Conservation (phyloP, 495 filamentous ascomycete genomes). For the Friedmanniomyces simplex region DNA sequence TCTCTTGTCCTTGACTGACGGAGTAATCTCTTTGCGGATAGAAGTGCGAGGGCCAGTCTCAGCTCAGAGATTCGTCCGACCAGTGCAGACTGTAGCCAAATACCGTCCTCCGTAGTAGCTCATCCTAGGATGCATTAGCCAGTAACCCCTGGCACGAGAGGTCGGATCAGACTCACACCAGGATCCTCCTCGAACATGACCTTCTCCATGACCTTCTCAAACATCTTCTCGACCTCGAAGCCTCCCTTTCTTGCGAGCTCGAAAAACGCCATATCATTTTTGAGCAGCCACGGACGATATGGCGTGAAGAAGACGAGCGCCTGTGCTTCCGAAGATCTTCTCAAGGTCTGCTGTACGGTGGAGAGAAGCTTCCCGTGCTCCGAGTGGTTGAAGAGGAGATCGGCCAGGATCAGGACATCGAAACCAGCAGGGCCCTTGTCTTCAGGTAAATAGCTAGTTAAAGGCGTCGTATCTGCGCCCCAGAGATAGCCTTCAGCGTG, state of each 20-base stretch:
- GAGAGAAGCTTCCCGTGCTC: slow-evolving; percentile 68
- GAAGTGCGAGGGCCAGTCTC: too few species aligned
- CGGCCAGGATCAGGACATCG: slow-evolving; percentile 73
- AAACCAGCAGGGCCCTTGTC: slow-evolving; percentile 40
- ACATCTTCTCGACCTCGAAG: slow-evolving; percentile 62
- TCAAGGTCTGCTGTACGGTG: slow-evolving; percentile 55
- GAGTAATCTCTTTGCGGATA: neutral
- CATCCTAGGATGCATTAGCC: slow-evolving; percentile 24
- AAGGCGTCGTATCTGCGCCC: slow-evolving; percentile 48
- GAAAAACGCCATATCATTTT: slow-evolving; percentile 80
- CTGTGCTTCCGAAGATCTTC: slow-evolving; percentile 39
- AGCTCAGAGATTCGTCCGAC: neutral
- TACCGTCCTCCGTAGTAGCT: slow-evolving; percentile 58
- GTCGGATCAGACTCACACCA: slow-evolving; percentile 41
- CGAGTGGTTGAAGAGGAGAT: slow-evolving; percentile 79
- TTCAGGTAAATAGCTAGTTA: slow-evolving; percentile 42
- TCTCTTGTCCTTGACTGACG: neutral
- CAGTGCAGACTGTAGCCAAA: slow-evolving; percentile 59
- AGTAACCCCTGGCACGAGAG: neutral
- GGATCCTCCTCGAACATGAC: slow-evolving; percentile 83
- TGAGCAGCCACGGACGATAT: slow-evolving; percentile 79
- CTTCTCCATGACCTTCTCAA: slow-evolving; percentile 69
- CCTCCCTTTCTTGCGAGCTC: slow-evolving; percentile 56
- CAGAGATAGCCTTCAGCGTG: slow-evolving; percentile 38
- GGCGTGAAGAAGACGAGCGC: slow-evolving; percentile 89